phyloP scores from a whole-genome alignment of 163 green algal genomes.

The Trebouxia gelatinosa region DNA sequence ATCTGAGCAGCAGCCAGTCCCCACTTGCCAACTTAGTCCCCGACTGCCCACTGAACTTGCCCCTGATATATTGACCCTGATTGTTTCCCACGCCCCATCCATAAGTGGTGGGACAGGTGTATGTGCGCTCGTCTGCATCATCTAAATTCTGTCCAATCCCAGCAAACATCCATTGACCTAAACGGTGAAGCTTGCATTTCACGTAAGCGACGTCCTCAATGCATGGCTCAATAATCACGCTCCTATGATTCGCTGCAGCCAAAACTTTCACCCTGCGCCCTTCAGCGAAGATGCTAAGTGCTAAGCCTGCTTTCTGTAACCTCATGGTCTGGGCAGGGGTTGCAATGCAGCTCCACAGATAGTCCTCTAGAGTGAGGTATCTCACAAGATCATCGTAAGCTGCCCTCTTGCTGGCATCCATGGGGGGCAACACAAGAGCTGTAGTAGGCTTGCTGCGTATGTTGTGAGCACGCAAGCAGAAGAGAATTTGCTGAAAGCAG shows the following conservation, averaged over 20 bases:
- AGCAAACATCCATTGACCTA: neutral
- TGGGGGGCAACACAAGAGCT: neutral
- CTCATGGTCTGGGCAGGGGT: too few relatives aligned
- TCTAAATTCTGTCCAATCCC: neutral
- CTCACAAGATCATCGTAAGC: neutral
- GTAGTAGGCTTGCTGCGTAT: neutral
- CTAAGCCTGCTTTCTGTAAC: too few relatives aligned
- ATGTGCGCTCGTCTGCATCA: neutral
- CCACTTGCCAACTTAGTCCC: neutral
- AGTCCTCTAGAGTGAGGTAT: neutral
- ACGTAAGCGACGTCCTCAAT: neutral
- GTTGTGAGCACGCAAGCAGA: neutral
- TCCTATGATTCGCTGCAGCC: too few relatives aligned
- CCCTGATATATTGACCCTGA: neutral
- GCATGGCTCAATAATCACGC: too few relatives aligned
- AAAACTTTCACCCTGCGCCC: too few relatives aligned
- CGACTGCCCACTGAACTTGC: neutral
- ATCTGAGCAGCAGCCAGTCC: neutral
- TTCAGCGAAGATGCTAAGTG: too few relatives aligned
- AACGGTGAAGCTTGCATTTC: neutral
- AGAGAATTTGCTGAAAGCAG: neutral
- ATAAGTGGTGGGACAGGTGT: neutral
- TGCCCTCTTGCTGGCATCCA: neutral
- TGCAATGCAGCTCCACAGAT: too few relatives aligned
- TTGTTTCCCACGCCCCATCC: neutral